Evolutionary conservation across 2,329 filamentous ascomycete genomes (phyloP), one percentile per base, ranked within the genome.

Genomic region (Colletotrichum aenigma): DNA sequence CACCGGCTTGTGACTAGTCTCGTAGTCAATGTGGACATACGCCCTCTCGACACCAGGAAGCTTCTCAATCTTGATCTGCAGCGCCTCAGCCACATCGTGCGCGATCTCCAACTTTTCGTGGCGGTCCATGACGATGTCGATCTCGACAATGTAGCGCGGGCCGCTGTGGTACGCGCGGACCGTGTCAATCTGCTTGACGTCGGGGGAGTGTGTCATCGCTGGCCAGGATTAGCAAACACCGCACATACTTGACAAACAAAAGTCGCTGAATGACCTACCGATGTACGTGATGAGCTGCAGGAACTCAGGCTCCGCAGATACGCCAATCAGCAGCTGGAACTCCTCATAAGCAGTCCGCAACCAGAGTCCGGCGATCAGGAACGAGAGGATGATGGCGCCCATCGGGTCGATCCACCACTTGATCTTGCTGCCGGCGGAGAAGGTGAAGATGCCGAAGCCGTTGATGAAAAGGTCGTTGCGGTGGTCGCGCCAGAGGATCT

Each of bases 391-490:
- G 79, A 98, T 94, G 80, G 97, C 96, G 58, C 97, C 97, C 87
- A 94, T 92, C 0, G 97, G 96, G 85, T 99, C 97, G 78, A 99
- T 93, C 95, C 95, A 98, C 96, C 96, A 98, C 75, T 89, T 88
- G 26, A 98, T 88, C 87, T 98, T 97, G 78, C 93, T 92, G 38
- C 97, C 97, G 71, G 95, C 95, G n/a, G 98, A 93, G 4, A 94
- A 96, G 2, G 96, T 98, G 70, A 98, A 85, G 78, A 98, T 93
- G 91, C 94, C 96, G 79, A 98, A 95, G 70, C 95, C 95, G 84
- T 98, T 99, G 89, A 99, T 95, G 80, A 98, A 89, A n/a, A 99
- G 89, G 82, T 99, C 97, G 82, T 99, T 99, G 77, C 97, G 93
- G 86, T 99, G 97, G 82, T 98, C 96, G 84, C 98, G 95, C 96